Base-by-base conservation (phyloP, 371 early-diverging fungal species). In the Syncephalastrum racemosum region DNA sequence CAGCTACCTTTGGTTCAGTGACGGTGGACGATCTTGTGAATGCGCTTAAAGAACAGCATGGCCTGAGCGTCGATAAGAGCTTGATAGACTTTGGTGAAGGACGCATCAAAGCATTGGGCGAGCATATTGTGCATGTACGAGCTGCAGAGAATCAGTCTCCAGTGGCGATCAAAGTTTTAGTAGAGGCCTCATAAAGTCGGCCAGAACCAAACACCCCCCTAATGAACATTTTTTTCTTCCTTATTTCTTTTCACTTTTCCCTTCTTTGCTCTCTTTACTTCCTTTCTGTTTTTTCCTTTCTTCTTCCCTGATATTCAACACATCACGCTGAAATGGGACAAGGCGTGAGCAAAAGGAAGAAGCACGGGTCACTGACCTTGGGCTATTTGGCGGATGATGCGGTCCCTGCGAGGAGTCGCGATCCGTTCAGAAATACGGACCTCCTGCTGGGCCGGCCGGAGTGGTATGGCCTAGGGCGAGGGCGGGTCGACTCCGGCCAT, bases 1-100 rank as follows among this genome's bases (percentile, higher is more conserved):
- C 51, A 46, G 61, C 66, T 40, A 76, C 77, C 4, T 79, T 79
- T 59, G 80, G 80, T 50, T 79, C 80, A 40, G 80, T 79, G n/a
- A 76, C 76, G 18, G 69, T 62, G 18, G 80, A 79, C 24, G 80
- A 79, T 56, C 52, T 79, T 39, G 62, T 64, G 13, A 51, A 48
- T 24, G 70, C 73, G 52, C 56, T 79, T 27, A 71, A 68, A 51
- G 73, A 72, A 27, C 66, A 74, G 18, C 62, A 63, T 45, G 70
- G 62, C 4, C 45, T 79, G 25, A 60, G 41, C 48, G 53, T 79
- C 12, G 74, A 73, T 22, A 76, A 72, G 49, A 48, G 62, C 20
- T 55, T 58, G n/a, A 68, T 76, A 46, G 71, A 68, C 36, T 63
- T 75, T 58, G 71, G 70, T 40, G 70, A 68, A 46, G 73, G 73